Evolutionary conservation across 2,329 filamentous ascomycete genomes (phyloP).

Genomic region (Colletotrichum noveboracense): DNA sequence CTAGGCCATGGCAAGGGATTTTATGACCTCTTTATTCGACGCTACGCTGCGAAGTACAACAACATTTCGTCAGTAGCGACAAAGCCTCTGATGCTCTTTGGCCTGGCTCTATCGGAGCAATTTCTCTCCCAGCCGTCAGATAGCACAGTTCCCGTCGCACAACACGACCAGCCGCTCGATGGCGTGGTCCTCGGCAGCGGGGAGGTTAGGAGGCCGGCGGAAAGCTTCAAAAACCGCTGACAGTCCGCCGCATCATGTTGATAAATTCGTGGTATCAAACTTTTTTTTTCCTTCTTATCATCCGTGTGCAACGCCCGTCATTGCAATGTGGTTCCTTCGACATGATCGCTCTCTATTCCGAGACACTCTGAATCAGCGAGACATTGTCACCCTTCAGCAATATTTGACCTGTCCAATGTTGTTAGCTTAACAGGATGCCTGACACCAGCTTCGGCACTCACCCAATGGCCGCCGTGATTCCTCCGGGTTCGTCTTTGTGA

Average conservation of each 20-base stretch:
- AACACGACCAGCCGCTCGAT: constrained; percentile 81
- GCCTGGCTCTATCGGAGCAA: constrained; percentile 86
- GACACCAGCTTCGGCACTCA: constrained; percentile 44
- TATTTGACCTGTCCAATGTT: constrained; percentile 70
- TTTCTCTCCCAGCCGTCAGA: constrained; percentile 65
- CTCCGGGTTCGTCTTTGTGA: constrained; percentile 77
- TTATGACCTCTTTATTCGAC: constrained; percentile 91
- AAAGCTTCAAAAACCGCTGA: constrained; percentile 26
- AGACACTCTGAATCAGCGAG: constrained; percentile 74
- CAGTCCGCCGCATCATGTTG: constrained; percentile 50
- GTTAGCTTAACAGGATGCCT: constrained; percentile 26
- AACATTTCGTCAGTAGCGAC: constrained; percentile 16
- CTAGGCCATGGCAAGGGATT: constrained; percentile 96
- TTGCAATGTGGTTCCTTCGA: constrained; percentile 51
- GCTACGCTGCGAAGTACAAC: constrained; percentile 60
- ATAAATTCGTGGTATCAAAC: constrained; percentile 18
- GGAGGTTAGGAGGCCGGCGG: constrained; percentile 47
- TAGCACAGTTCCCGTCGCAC: constrained; percentile 74
- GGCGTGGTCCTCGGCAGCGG: constrained; percentile 78
- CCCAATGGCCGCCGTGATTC: constrained; percentile 82
- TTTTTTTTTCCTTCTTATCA: background rate
- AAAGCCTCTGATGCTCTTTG: constrained; percentile 63
- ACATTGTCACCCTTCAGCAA: constrained; percentile 89
- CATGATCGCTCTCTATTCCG: constrained; percentile 58
- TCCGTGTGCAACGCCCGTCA: background rate